A percentile compares a stretch with the other conserved stretches of the same genome.
Evolutionary conservation across 371 early-diverging fungal genomes (phyloP).

Genomic region (Mucor irregularis): DNA sequence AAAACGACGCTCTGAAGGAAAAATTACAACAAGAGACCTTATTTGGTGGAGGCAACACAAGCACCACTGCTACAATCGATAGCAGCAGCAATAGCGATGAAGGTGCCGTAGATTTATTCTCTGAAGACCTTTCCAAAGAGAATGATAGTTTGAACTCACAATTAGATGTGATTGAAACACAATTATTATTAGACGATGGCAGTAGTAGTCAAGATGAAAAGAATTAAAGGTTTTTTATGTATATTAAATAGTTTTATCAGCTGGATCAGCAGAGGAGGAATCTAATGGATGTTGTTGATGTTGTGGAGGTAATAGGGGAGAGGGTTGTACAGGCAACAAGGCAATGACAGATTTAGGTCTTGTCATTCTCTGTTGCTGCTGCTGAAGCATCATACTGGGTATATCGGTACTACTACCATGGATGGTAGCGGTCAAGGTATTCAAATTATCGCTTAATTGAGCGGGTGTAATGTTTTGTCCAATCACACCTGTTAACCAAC

Average conservation of each 20-base stretch:
- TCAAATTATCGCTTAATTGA: conserved; percentile 6
- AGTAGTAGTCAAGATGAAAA: background rate
- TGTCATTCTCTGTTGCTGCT: background rate
- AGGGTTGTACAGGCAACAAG: background rate
- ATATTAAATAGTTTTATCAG: background rate
- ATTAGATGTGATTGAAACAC: background rate
- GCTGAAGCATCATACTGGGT: conserved; percentile 4
- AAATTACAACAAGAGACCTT: conserved; percentile 3
- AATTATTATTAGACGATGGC: background rate
- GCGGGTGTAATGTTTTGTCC: conserved; percentile 18
- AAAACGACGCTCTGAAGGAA: conserved; percentile 28
- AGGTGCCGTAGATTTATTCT: background rate
- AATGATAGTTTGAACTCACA: background rate
- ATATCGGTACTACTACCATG: conserved; percentile 12
- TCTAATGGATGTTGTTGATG: background rate
- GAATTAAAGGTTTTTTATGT: background rate
- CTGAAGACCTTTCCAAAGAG: background rate
- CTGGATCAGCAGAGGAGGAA: background rate
- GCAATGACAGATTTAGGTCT: conserved; percentile 15
- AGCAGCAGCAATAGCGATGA: background rate
- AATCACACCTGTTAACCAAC: conserved; percentile 46
- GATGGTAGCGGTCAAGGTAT: background rate
- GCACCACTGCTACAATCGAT: too few relatives aligned
- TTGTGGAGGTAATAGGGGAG: background rate
- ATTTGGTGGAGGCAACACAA: too few relatives aligned